These are phyloP conservation scores for Colletotrichum spaethianum DNA, from an alignment of 2,329 filamentous ascomycete species.

Conservation along the genomic window DNA sequence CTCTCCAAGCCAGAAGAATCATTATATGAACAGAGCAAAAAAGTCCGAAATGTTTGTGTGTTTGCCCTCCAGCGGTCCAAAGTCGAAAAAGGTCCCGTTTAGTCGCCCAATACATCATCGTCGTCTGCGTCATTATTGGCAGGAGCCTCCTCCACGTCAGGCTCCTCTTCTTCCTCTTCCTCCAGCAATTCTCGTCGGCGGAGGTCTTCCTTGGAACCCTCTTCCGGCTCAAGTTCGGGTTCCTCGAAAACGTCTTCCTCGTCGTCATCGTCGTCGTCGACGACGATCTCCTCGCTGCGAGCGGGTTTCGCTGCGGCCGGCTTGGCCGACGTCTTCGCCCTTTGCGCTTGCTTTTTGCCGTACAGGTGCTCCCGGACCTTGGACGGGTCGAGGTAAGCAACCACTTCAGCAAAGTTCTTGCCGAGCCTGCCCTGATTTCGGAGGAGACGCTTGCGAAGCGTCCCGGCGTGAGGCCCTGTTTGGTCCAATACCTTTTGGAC, in stretches of 20 bases:
- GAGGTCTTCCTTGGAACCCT: conserved; percentile 72
- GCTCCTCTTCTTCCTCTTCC: conserved; percentile 62
- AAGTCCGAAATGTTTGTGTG: conserved; percentile 7
- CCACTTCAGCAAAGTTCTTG: conserved; percentile 86
- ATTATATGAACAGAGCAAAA: conserved; percentile 27
- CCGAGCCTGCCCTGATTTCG: conserved; percentile 87
- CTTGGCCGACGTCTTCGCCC: conserved; percentile 54
- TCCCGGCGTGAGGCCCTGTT: conserved; percentile 70
- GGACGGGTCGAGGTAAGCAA: conserved; percentile 82
- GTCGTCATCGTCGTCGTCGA: conserved; percentile 58
- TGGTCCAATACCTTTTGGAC: conserved; percentile 81
- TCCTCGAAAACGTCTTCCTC: conserved; percentile 59
- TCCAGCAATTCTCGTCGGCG: conserved; percentile 68
- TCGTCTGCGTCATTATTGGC: conserved; percentile 42
- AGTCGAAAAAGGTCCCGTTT: conserved; percentile 18
- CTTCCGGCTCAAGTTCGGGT: conserved; percentile 67
- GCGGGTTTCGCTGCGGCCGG: conserved; percentile 58
- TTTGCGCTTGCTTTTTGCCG: conserved; percentile 48
- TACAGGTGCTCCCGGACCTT: conserved; percentile 65
- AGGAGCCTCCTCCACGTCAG: conserved; percentile 48
- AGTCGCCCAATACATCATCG: conserved; percentile 60
- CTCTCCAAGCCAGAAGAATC: neutral
- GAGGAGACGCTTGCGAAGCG: conserved; percentile 79
- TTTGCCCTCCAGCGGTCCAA: neutral
- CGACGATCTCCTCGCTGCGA: conserved; percentile 62